These are phyloP conservation scores for Scalesia atractyloides DNA, from an alignment of 129 eudicot species.

Conservation along the genomic window DNA sequence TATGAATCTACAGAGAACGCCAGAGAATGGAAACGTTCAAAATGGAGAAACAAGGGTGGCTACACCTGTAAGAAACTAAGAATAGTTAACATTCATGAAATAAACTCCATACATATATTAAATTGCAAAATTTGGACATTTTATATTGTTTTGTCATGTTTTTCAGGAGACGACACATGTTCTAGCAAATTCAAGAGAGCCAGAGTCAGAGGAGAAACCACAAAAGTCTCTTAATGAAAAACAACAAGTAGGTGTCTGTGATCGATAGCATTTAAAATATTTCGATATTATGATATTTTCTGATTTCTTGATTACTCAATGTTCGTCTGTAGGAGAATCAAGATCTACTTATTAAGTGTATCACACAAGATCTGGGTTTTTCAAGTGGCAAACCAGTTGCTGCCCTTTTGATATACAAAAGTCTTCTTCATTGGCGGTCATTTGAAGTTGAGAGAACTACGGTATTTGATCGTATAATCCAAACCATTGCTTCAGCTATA, in stretches of 20 bases:
- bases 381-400: slow-evolving; percentile 95
- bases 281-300: neutral
- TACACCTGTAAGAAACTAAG: slow-evolving; percentile 76
- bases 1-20: slow-evolving; percentile 67
- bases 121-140: neutral
- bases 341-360: slow-evolving; percentile 83
- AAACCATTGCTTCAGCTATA: slow-evolving; percentile 77
- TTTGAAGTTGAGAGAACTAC: slow-evolving; percentile 94
- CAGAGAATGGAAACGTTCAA: slow-evolving; percentile 67
- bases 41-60: slow-evolving; percentile 68
- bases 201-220: slow-evolving; percentile 88
- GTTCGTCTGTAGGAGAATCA: slow-evolving; percentile 73
- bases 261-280: neutral
- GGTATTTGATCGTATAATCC: slow-evolving; percentile 88
- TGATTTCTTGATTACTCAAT: slow-evolving; percentile 22
- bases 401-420: slow-evolving; percentile 81
- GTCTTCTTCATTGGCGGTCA: slow-evolving; percentile 96
- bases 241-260: slow-evolving; percentile 65
- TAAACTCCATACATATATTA: neutral
- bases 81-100: neutral
- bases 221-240: slow-evolving; percentile 93
- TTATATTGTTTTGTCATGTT: slow-evolving; percentile 27
- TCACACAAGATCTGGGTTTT: slow-evolving; percentile 89
- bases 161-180: slow-evolving; percentile 59
- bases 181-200: slow-evolving; percentile 58